These are phyloP conservation scores for Diplosphaera chodatii DNA, from an alignment of 139 green algal genomes.

Conservation along the genomic window DNA sequence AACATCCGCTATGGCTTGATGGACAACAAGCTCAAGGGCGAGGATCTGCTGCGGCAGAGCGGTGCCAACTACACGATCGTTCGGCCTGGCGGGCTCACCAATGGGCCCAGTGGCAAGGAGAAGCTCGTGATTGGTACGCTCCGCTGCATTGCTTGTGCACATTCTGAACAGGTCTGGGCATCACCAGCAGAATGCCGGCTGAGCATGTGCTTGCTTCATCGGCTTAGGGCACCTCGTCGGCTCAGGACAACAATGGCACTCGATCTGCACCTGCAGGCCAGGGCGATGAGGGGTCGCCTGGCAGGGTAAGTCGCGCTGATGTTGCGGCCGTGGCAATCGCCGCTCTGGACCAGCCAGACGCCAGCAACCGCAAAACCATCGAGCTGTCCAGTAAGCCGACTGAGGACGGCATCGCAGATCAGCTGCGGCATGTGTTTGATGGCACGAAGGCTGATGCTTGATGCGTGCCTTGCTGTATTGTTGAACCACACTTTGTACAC, in stretches of 20 bases:
- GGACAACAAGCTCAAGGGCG: constrained; percentile 65
- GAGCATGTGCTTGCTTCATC: too few relatives aligned
- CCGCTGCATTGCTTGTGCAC: too few relatives aligned
- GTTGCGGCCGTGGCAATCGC: constrained; percentile 54
- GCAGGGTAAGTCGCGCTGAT: constrained; percentile 41
- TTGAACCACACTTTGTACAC: too few relatives aligned
- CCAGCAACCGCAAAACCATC: constrained; percentile 19
- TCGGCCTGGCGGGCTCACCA: constrained; percentile 40
- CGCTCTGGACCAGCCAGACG: constrained; percentile 29
- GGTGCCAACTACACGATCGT: constrained; percentile 57
- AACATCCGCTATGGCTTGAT: constrained; percentile 68
- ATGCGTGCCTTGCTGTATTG: neutral
- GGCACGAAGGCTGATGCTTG: neutral
- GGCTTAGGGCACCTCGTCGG: too few relatives aligned
- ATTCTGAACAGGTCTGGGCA: too few relatives aligned
- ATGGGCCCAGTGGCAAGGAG: constrained; percentile 15
- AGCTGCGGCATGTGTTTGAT: neutral
- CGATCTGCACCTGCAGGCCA: too few relatives aligned
- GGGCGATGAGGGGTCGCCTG: constrained; percentile 24
- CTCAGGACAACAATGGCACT: too few relatives aligned
- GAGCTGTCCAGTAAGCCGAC: constrained; percentile 6
- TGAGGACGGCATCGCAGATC: neutral
- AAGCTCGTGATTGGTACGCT: constrained; percentile 19
- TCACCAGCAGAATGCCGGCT: too few relatives aligned
- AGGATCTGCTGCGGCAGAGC: constrained; percentile 43